phyloP scores from a whole-genome alignment of 306 rosid genomes.

The Cucurbita argyrosperma region DNA sequence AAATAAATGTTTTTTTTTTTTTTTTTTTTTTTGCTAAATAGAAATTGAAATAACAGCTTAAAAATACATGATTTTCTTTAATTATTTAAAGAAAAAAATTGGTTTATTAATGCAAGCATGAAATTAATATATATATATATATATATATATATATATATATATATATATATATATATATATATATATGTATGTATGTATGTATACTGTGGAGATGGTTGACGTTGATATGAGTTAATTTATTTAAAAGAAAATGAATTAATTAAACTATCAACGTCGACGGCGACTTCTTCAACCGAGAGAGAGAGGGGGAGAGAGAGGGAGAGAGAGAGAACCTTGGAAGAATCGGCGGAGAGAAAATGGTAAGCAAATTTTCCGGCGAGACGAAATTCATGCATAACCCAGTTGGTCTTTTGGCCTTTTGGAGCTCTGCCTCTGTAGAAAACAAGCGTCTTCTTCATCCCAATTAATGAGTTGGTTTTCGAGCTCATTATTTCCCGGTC shows the following conservation, averaged over 20 bases:
- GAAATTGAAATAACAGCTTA: too few species aligned
- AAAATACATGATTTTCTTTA: not conserved
- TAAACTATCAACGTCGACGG: not conserved
- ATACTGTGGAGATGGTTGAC: not conserved
- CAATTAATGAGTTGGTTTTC: conserved; percentile 29
- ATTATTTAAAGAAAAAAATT: not conserved
- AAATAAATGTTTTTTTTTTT: too few species aligned
- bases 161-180: not conserved
- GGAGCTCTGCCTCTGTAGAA: conserved; percentile 60
- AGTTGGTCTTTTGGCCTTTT: conserved; percentile 52
- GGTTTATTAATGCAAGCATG: not conserved
- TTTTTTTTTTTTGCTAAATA: too few species aligned
- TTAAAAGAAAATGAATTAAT: not conserved
- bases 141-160: not conserved
- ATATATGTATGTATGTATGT: not conserved
- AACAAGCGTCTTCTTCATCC: conserved; percentile 64
- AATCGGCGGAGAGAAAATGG: conserved; percentile 42
- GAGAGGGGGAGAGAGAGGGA: not conserved
- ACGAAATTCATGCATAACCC: conserved; percentile 71
- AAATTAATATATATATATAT: not conserved
- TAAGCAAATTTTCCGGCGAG: conserved; percentile 57
- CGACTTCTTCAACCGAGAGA: not conserved
- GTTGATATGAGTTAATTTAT: not conserved
- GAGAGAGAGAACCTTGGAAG: conserved; percentile 31
- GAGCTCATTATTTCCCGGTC: conserved; percentile 55